phyloP scores from a whole-genome alignment of 2,329 filamentous ascomycete species.

The Diaporthe sp. region DNA sequence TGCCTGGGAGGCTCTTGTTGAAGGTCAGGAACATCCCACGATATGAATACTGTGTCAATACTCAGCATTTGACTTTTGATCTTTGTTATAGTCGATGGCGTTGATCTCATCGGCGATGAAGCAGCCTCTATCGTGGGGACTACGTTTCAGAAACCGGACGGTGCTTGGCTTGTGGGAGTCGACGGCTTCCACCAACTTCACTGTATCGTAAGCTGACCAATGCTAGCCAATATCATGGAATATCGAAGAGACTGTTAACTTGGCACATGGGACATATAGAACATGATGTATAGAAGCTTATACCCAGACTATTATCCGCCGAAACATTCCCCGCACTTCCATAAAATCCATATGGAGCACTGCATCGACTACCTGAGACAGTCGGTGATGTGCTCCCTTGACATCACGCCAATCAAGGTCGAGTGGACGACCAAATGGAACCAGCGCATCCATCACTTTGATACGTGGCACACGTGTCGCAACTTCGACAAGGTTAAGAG shows the following conservation, averaged over 20 bases:
- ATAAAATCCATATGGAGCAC: neutral
- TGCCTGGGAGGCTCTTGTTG: neutral
- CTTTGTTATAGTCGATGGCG: neutral
- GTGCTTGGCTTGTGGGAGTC: neutral
- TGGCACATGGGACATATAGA: neutral
- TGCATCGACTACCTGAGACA: neutral
- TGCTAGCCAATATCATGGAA: neutral
- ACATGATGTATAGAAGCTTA: neutral
- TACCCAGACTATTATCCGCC: neutral
- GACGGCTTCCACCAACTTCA: neutral
- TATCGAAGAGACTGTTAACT: too few species aligned
- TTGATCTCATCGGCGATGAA: neutral
- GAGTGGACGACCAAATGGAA: neutral
- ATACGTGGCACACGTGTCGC: neutral
- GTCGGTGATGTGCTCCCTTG: neutral
- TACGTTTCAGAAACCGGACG: neutral
- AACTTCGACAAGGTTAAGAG: neutral
- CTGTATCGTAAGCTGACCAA: neutral
- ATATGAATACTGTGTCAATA: neutral
- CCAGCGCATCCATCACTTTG: neutral
- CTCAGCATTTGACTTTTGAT: neutral
- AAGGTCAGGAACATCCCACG: neutral
- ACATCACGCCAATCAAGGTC: neutral
- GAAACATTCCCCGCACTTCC: neutral
- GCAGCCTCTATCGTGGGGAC: neutral